These are phyloP conservation scores for Zostera marina DNA, from an alignment of 116 monocot genomes.

Conservation along the genomic window DNA sequence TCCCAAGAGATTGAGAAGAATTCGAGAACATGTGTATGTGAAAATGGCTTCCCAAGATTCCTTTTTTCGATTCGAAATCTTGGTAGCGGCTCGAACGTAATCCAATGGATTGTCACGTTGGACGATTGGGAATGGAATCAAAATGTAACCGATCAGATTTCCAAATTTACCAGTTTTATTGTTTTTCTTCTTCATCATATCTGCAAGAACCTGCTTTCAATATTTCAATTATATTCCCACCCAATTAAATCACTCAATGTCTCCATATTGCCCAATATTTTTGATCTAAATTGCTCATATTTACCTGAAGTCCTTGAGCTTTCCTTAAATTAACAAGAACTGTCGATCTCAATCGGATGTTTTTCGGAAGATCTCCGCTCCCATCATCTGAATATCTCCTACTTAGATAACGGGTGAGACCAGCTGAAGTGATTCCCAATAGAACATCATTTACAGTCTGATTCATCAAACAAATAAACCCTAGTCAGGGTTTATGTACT, in stretches of 20 bases:
- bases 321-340: conserved; percentile 53
- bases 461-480: too few relatives aligned
- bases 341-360: conserved; percentile 41
- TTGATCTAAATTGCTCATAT: not conserved
- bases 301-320: conserved; percentile 46
- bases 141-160: conserved; percentile 34
- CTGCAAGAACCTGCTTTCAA: conserved; percentile 37
- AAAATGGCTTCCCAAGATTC: conserved; percentile 34
- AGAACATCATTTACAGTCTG: conserved; percentile 87
- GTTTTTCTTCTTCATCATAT: conserved; percentile 19
- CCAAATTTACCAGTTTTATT: conserved; percentile 17
- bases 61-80: conserved; percentile 36
- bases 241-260: too few relatives aligned
- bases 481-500: too few relatives aligned
- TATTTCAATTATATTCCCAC: too few relatives aligned
- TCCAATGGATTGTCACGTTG: conserved; percentile 31
- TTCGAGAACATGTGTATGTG: conserved; percentile 10
- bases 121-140: conserved; percentile 28
- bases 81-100: conserved; percentile 32
- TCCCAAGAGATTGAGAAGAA: conserved; percentile 36
- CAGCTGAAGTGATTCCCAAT: conserved; percentile 42
- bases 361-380: conserved; percentile 4
- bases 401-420: conserved; percentile 37
- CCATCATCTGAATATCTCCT: conserved; percentile 8
- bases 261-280: too few relatives aligned